A percentile compares a stretch with the other conserved stretches of the same genome.
phyloP scores from a whole-genome alignment of 495 filamentous ascomycete species.

The Podospora pseudopauciseta region DNA sequence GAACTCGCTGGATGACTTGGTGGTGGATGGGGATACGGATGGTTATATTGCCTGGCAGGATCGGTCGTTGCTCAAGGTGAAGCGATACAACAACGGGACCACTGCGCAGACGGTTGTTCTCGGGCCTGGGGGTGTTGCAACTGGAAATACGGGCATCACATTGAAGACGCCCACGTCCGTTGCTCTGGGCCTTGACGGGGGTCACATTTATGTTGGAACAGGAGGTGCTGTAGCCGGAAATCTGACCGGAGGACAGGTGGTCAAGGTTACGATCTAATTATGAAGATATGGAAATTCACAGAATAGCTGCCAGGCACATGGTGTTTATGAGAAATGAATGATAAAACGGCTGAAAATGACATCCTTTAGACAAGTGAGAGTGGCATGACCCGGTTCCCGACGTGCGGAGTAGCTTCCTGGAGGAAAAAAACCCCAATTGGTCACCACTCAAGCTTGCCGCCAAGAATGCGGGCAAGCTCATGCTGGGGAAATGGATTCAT shows the following conservation, averaged over 20 bases:
- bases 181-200: neutral
- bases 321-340: neutral
- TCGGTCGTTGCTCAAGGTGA: neutral
- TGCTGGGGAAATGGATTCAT: neutral
- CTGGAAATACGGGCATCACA: neutral
- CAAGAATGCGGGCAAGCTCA: neutral
- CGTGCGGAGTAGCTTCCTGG: neutral
- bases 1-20: neutral
- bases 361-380: neutral
- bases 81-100: neutral
- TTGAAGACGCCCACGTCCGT: neutral
- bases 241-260: neutral
- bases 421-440: neutral
- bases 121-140: neutral
- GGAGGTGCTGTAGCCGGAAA: neutral
- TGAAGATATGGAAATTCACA: neutral
- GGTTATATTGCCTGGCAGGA: constrained; percentile 4
- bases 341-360: neutral
- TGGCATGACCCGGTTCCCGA: neutral
- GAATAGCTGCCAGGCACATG: neutral
- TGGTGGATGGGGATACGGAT: neutral
- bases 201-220: neutral
- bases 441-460: neutral
- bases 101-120: neutral
- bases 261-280: neutral